phyloP scores from a whole-genome alignment of 164 flowering plant genomes.

The Tetracentron sinense region DNA sequence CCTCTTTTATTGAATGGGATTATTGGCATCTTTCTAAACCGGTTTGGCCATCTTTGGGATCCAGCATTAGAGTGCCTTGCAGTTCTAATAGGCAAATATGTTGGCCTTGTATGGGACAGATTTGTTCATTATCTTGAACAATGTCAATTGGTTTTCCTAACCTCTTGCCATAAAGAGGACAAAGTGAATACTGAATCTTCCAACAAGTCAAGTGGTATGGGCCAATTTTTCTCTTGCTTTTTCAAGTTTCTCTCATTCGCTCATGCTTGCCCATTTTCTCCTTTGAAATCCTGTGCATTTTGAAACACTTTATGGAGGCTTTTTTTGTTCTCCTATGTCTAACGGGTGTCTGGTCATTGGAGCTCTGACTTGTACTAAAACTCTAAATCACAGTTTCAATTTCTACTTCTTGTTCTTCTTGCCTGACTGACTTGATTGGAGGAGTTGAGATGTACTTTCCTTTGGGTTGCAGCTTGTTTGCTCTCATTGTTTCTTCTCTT shows the following conservation, averaged over 20 bases:
- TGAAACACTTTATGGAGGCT: too few species aligned
- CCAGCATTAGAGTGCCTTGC: slow-evolving; percentile 72
- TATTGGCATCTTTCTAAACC: slow-evolving; percentile 80
- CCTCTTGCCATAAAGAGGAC: slow-evolving; percentile 26
- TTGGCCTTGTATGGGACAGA: slow-evolving; percentile 47
- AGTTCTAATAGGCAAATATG: slow-evolving; percentile 41
- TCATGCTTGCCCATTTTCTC: not conserved
- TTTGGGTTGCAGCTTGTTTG: too few species aligned
- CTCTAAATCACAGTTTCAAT: too few species aligned
- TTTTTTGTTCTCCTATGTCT: too few species aligned
- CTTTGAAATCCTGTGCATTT: too few species aligned
- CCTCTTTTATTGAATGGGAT: slow-evolving; percentile 59
- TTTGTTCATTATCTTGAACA: slow-evolving; percentile 48
- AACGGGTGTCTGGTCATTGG: too few species aligned
- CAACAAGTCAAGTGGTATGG: slow-evolving; percentile 34
- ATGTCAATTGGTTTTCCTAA: slow-evolving; percentile 35
- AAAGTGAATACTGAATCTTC: slow-evolving; percentile 14
- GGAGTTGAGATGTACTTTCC: too few species aligned
- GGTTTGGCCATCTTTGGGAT: slow-evolving; percentile 65
- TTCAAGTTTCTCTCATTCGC: not conserved
- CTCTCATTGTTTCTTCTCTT: too few species aligned
- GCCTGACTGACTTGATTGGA: too few species aligned
- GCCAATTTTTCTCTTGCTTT: not conserved
- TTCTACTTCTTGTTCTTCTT: too few species aligned
- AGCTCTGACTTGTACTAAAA: too few species aligned